These are phyloP conservation scores for Kondoa malvinella DNA, from an alignment of 768 basidiomycete genomes.

Conservation along the genomic window DNA sequence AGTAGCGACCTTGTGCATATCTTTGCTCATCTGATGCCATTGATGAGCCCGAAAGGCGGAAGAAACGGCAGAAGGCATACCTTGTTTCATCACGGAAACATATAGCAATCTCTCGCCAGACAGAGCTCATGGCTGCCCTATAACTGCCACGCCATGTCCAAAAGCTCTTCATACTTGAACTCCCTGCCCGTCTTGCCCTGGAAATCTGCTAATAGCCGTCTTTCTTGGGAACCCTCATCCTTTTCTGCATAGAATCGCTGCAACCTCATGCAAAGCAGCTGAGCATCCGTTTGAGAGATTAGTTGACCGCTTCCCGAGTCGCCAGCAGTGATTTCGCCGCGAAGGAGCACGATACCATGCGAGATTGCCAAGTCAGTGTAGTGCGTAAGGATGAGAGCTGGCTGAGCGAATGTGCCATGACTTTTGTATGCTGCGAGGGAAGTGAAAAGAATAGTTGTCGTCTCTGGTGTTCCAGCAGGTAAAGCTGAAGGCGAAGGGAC, in stretches of 20 bases:
- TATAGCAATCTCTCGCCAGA: background rate
- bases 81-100: background rate
- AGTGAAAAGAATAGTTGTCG: slow-evolving; percentile 72
- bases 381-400: slow-evolving; percentile 73
- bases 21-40: too few relatives aligned
- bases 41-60: too few relatives aligned
- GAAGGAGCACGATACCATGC: slow-evolving; percentile 65
- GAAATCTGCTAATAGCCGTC: background rate
- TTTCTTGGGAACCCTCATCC: background rate
- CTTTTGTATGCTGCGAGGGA: slow-evolving; percentile 85
- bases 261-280: slow-evolving; percentile 56
- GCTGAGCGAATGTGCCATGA: slow-evolving; percentile 66
- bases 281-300: slow-evolving; percentile 47
- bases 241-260: slow-evolving; percentile 55
- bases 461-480: slow-evolving; percentile 34
- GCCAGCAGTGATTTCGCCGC: slow-evolving; percentile 76
- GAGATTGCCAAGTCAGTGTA: slow-evolving; percentile 72
- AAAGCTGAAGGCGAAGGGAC: slow-evolving; percentile 35
- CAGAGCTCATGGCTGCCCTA: background rate
- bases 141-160: background rate
- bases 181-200: background rate
- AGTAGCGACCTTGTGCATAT: too few relatives aligned
- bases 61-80: too few relatives aligned
- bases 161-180: background rate
- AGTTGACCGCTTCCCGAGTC: slow-evolving; percentile 30